phyloP scores from a whole-genome alignment of 1,139 yeast species.

The Kurtzmaniella quercitrusa region DNA sequence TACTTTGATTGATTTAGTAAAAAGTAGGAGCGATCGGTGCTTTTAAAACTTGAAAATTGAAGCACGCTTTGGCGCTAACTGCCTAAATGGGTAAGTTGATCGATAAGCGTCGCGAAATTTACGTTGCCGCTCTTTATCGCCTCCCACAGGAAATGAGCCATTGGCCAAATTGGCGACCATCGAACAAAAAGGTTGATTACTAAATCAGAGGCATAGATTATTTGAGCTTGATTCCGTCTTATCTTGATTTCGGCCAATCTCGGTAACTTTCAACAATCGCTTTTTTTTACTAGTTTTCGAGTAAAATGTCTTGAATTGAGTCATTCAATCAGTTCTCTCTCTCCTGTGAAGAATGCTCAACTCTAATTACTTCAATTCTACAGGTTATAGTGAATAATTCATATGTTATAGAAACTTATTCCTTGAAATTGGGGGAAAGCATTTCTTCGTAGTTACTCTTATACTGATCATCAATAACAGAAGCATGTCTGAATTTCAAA shows the following conservation, averaged over 20 bases:
- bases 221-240: too few relatives aligned
- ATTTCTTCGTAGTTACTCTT: slow-evolving; percentile 1
- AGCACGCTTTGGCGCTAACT: background rate
- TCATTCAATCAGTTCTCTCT: too few relatives aligned
- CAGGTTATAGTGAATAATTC: background rate
- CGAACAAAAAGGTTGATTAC: too few relatives aligned
- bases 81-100: background rate
- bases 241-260: too few relatives aligned
- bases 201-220: too few relatives aligned
- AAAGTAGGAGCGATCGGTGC: background rate
- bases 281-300: too few relatives aligned
- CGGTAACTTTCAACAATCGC: too few relatives aligned
- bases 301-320: too few relatives aligned
- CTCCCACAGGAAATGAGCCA: too few relatives aligned
- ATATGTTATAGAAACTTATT: background rate
- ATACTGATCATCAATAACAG: background rate
- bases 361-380: too few relatives aligned
- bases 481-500: slow-evolving; percentile 2
- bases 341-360: too few relatives aligned
- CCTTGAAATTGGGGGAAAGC: background rate
- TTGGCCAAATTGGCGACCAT: background rate
- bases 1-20: background rate
- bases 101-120: background rate
- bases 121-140: background rate
- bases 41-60: background rate